A percentile compares a stretch with the other conserved stretches of the same genome.
Conservation (phyloP, 257 asterid genomes). For the Nicotiana tabacum region DNA sequence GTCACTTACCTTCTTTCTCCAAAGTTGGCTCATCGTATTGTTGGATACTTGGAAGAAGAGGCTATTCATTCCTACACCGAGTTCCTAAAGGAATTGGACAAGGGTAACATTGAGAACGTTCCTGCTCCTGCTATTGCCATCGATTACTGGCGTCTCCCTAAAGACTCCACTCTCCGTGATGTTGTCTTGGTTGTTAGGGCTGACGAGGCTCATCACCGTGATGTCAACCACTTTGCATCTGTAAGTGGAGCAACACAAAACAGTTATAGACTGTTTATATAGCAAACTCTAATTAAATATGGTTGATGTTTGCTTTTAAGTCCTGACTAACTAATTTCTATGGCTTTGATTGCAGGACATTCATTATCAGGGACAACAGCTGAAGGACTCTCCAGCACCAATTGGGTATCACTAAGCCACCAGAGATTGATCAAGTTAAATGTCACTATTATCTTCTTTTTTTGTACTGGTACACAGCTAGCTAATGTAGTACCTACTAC, state of each 20-base stretch:
- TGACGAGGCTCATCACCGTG: conserved; percentile 97
- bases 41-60: conserved; percentile 69
- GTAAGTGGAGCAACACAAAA: conserved; percentile 22
- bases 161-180: conserved; percentile 62
- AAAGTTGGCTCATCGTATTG: conserved; percentile 61
- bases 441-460: background rate
- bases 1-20: conserved; percentile 51
- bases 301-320: too few species aligned
- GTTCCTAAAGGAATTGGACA: conserved; percentile 53
- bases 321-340: background rate
- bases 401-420: conserved; percentile 40
- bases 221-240: conserved; percentile 88
- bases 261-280: too few species aligned
- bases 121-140: conserved; percentile 92
- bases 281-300: too few species aligned
- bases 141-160: conserved; percentile 77
- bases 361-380: conserved; percentile 44
- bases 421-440: background rate
- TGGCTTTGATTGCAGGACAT: conserved; percentile 42
- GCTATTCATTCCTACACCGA: conserved; percentile 65
- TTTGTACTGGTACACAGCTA: background rate
- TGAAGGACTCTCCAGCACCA: conserved; percentile 51
- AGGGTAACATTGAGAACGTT: conserved; percentile 65
- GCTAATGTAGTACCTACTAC: background rate
- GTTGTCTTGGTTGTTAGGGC: conserved; percentile 72